phyloP scores from a whole-genome alignment of 2,329 filamentous ascomycete species.

The Periconia sp. region DNA sequence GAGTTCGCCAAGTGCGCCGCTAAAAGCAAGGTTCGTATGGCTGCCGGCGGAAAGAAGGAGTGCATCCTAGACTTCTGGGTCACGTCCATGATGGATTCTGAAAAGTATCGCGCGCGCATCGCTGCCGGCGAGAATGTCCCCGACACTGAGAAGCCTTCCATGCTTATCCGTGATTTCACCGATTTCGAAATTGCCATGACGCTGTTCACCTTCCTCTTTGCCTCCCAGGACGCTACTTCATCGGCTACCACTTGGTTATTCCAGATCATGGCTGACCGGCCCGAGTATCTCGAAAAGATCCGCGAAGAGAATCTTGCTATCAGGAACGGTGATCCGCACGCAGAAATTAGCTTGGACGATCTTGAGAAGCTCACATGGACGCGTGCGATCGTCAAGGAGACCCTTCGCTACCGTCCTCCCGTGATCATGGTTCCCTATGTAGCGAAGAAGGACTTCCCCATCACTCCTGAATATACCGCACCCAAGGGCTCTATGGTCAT shows the following conservation, averaged over 20 bases:
- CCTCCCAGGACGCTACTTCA: conserved; percentile 95
- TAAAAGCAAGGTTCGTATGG: conserved; percentile 92
- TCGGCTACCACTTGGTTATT: conserved; percentile 94
- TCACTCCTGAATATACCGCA: conserved; percentile 86
- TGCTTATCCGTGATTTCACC: conserved; percentile 82
- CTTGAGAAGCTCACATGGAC: conserved; percentile 91
- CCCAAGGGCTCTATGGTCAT: conserved; percentile 96
- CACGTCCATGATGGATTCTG: conserved; percentile 77
- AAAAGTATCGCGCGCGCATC: conserved; percentile 78
- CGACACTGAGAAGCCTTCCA: conserved; percentile 78
- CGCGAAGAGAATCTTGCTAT: conserved; percentile 86
- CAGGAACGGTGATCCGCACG: conserved; percentile 75
- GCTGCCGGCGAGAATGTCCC: conserved; percentile 67
- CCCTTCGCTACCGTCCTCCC: conserved; percentile 83
- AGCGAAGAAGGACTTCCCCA: conserved; percentile 93
- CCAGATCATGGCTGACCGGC: conserved; percentile 90
- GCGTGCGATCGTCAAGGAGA: conserved; percentile 78
- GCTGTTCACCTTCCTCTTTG: conserved; percentile 94
- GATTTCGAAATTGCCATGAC: conserved; percentile 94
- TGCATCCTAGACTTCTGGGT: conserved; percentile 98
- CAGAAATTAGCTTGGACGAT: conserved; percentile 78
- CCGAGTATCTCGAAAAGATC: conserved; percentile 88
- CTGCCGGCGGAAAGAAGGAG: conserved; percentile 80
- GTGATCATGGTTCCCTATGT: conserved; percentile 97
- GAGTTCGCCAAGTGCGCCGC: conserved; percentile 92